phyloP scores from a whole-genome alignment of 208 protist species.

The Acanthamoeba polyphaga region DNA sequence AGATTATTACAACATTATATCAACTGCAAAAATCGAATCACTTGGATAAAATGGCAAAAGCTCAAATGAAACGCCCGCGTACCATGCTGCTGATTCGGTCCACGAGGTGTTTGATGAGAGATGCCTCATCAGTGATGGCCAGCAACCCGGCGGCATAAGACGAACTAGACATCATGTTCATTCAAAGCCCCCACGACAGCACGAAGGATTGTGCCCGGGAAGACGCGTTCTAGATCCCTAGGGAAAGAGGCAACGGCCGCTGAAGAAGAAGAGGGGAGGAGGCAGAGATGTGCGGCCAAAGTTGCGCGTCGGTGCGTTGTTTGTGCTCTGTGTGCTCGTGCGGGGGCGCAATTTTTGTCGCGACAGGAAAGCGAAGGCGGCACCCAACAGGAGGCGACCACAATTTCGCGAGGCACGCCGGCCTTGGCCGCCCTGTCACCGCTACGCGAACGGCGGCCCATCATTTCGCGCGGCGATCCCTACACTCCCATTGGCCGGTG shows the following conservation, averaged over 20 bases:
- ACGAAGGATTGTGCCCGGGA: too few species aligned
- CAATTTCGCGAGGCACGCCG: background rate
- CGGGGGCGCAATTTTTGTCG: background rate
- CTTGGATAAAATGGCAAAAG: background rate
- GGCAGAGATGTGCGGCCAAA: background rate
- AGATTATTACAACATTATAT: too few species aligned
- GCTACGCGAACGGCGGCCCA: too few species aligned
- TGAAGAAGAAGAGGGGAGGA: background rate
- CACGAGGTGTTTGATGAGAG: slow-evolving; percentile 31
- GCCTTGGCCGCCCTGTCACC: too few species aligned
- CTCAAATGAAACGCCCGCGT: background rate
- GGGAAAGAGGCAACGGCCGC: too few species aligned
- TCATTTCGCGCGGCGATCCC: too few species aligned
- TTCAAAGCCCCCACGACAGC: background rate
- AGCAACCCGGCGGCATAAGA: background rate
- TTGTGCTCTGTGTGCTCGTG: too few species aligned
- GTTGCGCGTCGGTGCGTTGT: too few species aligned
- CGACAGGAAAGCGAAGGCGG: background rate
- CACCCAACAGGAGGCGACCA: background rate
- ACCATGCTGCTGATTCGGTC: slow-evolving; percentile 48
- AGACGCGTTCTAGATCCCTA: too few species aligned
- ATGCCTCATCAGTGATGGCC: background rate
- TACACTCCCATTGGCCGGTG: too few species aligned
- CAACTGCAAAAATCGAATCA: background rate
- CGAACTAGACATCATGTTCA: background rate